These are phyloP conservation scores for Exophiala lecanii-corni DNA, from an alignment of 2,329 filamentous ascomycete species.

Conservation along the genomic window DNA sequence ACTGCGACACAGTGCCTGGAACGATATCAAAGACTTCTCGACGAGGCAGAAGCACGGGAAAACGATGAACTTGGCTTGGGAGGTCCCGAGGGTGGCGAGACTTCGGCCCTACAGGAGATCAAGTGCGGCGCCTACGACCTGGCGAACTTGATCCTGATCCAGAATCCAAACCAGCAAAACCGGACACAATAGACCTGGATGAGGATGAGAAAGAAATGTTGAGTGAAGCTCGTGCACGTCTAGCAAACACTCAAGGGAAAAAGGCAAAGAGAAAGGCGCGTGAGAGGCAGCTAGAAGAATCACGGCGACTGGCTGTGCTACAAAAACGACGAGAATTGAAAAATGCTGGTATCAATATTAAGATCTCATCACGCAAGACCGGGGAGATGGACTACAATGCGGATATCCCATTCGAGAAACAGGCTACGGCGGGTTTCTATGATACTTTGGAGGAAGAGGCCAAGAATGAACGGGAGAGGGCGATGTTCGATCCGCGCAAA, in stretches of 20 bases:
- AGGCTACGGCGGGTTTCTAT: slow-evolving; percentile 82
- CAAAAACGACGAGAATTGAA: slow-evolving; percentile 97
- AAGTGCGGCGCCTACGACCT: slow-evolving; percentile 77
- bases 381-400: slow-evolving; percentile 99
- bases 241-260: slow-evolving; percentile 97
- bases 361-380: slow-evolving; percentile 83
- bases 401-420: slow-evolving; percentile 96
- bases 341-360: slow-evolving; percentile 97
- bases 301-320: slow-evolving; percentile 77
- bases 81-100: slow-evolving; percentile 81
- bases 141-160: slow-evolving; percentile 97
- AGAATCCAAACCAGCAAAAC: slow-evolving; percentile 89
- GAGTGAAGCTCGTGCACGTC: slow-evolving; percentile 89
- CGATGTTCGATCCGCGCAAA: slow-evolving; percentile 86
- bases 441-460: slow-evolving; percentile 80
- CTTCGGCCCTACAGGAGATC: slow-evolving; percentile 85
- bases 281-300: slow-evolving; percentile 93
- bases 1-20: slow-evolving; percentile 97
- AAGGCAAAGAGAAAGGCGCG: slow-evolving; percentile 97
- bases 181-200: slow-evolving; percentile 95
- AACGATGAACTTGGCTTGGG: slow-evolving; percentile 73
- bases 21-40: slow-evolving; percentile 91
- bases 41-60: slow-evolving; percentile 90
- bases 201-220: slow-evolving; percentile 99
- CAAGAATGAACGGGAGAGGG: slow-evolving; percentile 76